Evolutionary conservation across 257 asterid species (phyloP), one percentile per base, ranked within the genome.

Genomic region (Paraleonurus japonicus): DNA sequence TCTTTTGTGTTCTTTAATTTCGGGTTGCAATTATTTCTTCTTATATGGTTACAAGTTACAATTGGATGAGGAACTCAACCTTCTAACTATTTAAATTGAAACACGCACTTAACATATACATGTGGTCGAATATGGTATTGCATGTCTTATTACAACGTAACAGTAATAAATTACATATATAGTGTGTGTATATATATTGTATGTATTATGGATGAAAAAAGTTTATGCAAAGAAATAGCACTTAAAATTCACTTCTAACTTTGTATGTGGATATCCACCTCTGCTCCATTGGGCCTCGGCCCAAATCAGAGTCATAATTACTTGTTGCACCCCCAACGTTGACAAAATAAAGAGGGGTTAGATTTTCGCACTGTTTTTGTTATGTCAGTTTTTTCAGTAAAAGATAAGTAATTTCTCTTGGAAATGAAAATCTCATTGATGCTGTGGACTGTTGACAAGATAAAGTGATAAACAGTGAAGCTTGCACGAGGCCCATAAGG

Each of bases 371-470:
- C 30, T 39, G 28, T 53, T 53, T 9, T 45, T 11, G 50, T 55
- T 10, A 55, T 37, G 48, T 64, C 57, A 73, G 69, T 71, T 67
- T n/a, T 72, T 61, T 39, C 65, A 51, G 72, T 39, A 70, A 27
- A 65, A 48, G 5, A 10, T 15, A 11, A n/a, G 13, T 23, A 20
- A 73, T 19, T 67, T 78, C 24, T 71, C 72, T 85, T 74, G 84
- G 87, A 82, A 82, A 76, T 78, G 79, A 73, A 64, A 77, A 78
- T 69, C 13, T 15, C 47, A 10, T 39, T 39, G 47, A 39, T 11
- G 47, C 47, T 39, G 15, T 1, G n/a, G n/a, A n/a, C n/a, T n/a
- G 37, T 4, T 32, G 37, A 32, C 7, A 32, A n/a, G n/a, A n/a
- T n/a, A n/a, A n/a, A n/a, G n/a, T n/a, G 37, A 32, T 32, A 4